phyloP scores from a whole-genome alignment of 805 yeast species.

The Yueomyces sinensis region DNA sequence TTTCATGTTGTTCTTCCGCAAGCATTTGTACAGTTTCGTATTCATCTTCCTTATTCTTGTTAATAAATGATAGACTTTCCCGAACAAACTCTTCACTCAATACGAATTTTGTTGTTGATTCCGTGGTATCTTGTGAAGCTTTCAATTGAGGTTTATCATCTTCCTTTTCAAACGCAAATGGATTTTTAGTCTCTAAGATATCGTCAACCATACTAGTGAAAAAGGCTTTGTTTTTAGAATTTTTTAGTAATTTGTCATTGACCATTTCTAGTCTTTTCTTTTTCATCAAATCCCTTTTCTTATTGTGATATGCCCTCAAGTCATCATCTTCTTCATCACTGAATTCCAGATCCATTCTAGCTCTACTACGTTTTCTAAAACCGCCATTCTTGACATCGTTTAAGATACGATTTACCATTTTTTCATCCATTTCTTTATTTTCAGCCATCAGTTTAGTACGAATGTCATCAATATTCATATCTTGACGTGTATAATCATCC shows the following conservation, averaged over 20 bases:
- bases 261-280: constrained; percentile 32
- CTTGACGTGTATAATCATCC: constrained; percentile 51
- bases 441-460: constrained; percentile 46
- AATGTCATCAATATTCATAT: constrained; percentile 44
- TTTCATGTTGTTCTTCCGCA: constrained; percentile 10
- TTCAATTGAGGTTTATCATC: constrained; percentile 8
- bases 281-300: constrained; percentile 35
- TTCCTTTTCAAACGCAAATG: constrained; percentile 15
- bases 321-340: constrained; percentile 67
- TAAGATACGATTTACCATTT: constrained; percentile 49
- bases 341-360: constrained; percentile 45
- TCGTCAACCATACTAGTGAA: constrained; percentile 50
- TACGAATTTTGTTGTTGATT: constrained; percentile 24
- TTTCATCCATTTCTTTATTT: constrained; percentile 47
- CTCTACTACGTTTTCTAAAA: constrained; percentile 43
- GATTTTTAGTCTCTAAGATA: constrained; percentile 19
- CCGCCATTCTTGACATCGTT: constrained; percentile 65
- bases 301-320: constrained; percentile 24
- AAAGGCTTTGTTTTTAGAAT: constrained; percentile 51
- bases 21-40: constrained; percentile 20
- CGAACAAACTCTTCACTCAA: constrained; percentile 45
- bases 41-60: constrained; percentile 21
- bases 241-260: constrained; percentile 32
- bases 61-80: constrained; percentile 40
- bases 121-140: constrained; percentile 10